Evolutionary conservation across 345 rosid genomes (phyloP), one percentile per base, ranked within the genome.

Genomic region (Eucalyptus fibrosa): DNA sequence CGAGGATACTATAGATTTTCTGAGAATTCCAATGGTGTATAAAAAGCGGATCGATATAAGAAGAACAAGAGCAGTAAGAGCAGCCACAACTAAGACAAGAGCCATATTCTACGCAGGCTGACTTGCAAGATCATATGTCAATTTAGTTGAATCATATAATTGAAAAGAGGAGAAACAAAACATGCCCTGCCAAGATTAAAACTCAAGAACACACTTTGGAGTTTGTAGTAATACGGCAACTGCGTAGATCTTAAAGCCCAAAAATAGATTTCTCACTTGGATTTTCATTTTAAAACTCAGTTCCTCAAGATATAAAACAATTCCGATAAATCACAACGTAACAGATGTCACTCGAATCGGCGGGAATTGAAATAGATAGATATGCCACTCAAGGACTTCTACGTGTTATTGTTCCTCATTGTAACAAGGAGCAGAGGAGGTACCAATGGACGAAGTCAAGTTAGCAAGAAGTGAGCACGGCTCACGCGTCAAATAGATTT

Each of bases 1-100:
- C 69, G 51, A 95, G 95, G 77, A 95, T 94, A 77, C 92, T 93
- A 82, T 91, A 91, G 50, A 92, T 90, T 91, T 50, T 85, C 49
- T 90, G 88, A 88, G 92, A 90, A 92, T 94, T 93, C 69, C 62
- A 90, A 3, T 87, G 88, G 65, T 92, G 47, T 87, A 93, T 8
- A 92, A 12, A 17, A 90, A 30, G 24, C 94, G 94, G 45, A 91
- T 60, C 82, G 90, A 37, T 32, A 94, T 56, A 56, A 91, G 49
- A 3, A 89, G 80, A n/a, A 88, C 47, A 40, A 23, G 18, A 40
- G 89, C 42, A 34, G 89, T 19, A n/a, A 90, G 32, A 42, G 85
- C 42, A 90, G 89, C 88, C 53, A 90, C 44, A 90, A 85, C 80
- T 23, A 53, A 86, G 81, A 53, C 77, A 4, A 93, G 90, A 86